Evolutionary conservation across 2,329 filamentous ascomycete genomes (phyloP).

Genomic region (Ascochyta rabiei): DNA sequence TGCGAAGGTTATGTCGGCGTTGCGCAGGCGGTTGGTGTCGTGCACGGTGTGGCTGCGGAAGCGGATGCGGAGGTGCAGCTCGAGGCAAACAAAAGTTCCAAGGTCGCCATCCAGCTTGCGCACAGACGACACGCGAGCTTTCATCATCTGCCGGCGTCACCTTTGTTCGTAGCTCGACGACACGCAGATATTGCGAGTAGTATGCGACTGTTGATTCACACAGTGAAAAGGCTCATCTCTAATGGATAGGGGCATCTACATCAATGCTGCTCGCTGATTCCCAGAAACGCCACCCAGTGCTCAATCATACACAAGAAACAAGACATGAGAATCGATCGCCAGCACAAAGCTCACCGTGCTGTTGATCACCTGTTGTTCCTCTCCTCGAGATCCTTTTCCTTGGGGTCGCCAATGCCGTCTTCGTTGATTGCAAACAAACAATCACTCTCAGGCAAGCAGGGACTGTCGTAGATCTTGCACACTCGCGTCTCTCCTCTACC

Average conservation of each 20-base stretch:
- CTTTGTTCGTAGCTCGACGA: not conserved
- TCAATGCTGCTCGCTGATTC: conserved; percentile 10
- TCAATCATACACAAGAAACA: conserved; percentile 1
- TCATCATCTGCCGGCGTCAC: not conserved
- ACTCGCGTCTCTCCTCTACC: conserved; percentile 93
- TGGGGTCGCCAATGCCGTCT: conserved; percentile 94
- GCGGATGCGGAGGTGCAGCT: conserved; percentile 31
- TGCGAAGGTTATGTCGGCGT: conserved; percentile 41
- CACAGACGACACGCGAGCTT: conserved; percentile 22
- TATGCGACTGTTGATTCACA: too few relatives aligned
- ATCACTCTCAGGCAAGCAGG: conserved; percentile 94
- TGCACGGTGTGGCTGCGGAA: conserved; percentile 21
- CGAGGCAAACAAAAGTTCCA: conserved; percentile 35
- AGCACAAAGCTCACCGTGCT: not conserved
- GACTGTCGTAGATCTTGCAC: conserved; percentile 99
- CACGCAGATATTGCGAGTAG: too few relatives aligned
- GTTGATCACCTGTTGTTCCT: conserved; percentile 28
- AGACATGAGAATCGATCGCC: not conserved
- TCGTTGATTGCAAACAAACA: conserved; percentile 97
- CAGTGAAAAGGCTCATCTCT: not conserved
- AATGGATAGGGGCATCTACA: conserved; percentile 9
- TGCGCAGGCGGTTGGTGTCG: conserved; percentile 12
- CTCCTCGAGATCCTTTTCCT: conserved; percentile 93
- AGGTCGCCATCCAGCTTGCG: conserved; percentile 27
- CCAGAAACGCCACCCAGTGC: conserved; percentile 25